Evolutionary conservation across 768 basidiomycete genomes (phyloP).

Genomic region (Crucibulum laeve): DNA sequence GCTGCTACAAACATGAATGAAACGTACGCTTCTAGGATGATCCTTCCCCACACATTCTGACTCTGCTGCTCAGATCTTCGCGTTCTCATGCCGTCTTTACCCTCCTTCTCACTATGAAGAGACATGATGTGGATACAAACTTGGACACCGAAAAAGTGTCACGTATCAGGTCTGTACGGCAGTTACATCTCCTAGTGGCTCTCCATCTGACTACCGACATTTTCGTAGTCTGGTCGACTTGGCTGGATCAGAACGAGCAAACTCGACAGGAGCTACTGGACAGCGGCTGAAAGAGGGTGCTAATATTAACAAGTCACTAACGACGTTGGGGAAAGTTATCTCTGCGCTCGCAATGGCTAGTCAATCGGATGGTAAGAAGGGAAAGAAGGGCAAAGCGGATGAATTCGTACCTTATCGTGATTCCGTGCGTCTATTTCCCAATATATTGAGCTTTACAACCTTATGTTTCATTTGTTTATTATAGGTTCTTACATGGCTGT

Average conservation of each 20-base stretch:
- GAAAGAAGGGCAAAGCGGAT: constrained; percentile 84
- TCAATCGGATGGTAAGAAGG: constrained; percentile 68
- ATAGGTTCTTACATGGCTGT: constrained; percentile 93
- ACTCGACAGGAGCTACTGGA: constrained; percentile 96
- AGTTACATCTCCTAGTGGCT: background rate
- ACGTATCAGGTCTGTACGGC: constrained; percentile 69
- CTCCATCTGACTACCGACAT: constrained; percentile 5
- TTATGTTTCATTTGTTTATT: background rate
- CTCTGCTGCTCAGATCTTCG: constrained; percentile 58
- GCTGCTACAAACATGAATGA: constrained; percentile 99
- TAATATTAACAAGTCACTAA: constrained; percentile 98
- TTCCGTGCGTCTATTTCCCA: constrained; percentile 56
- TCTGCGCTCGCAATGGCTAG: constrained; percentile 79
- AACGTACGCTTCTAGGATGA: constrained; percentile 49
- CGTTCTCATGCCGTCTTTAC: constrained; percentile 99
- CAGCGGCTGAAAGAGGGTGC: constrained; percentile 96
- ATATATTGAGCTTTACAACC: constrained; percentile 1
- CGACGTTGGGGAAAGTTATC: constrained; percentile 97
- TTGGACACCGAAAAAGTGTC: constrained; percentile 99
- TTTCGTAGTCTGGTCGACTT: constrained; percentile 80
- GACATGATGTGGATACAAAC: constrained; percentile 77
- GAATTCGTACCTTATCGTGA: constrained; percentile 98
- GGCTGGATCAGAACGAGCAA: constrained; percentile 95
- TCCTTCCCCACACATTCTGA: background rate
- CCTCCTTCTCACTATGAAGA: constrained; percentile 88